Percentiles rank a stretch among this genome's conserved stretches.
phyloP scores from a whole-genome alignment of 2,329 filamentous ascomycete genomes.

The Nemania abortiva region DNA sequence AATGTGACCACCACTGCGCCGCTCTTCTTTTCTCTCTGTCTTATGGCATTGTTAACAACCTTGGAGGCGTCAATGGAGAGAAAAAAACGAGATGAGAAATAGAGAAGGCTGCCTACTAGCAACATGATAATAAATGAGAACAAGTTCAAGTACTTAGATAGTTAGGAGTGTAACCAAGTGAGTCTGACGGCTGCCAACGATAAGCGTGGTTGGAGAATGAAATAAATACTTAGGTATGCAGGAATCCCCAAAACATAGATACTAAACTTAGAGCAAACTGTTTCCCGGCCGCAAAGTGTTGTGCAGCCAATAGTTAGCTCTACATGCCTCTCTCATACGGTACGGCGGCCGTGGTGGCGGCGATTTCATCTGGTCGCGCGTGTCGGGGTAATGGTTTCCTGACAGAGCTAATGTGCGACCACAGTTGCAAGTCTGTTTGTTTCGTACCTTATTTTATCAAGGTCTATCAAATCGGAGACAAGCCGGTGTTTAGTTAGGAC shows the following conservation, averaged over 20 bases:
- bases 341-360: not conserved
- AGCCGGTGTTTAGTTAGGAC: not conserved
- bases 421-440: not conserved
- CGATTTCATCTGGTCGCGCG: not conserved
- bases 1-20: slow-evolving; percentile 34
- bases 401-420: not conserved
- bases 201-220: slow-evolving; percentile 8
- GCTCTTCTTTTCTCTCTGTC: not conserved
- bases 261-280: not conserved
- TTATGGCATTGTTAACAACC: not conserved
- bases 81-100: not conserved
- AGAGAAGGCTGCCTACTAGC: not conserved
- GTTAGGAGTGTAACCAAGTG: not conserved
- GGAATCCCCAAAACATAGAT: not conserved
- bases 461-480: not conserved
- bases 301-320: not conserved
- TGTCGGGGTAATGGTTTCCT: not conserved
- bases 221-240: not conserved
- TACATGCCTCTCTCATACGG: no score
- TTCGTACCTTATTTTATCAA: not conserved
- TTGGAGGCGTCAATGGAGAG: not conserved
- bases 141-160: not conserved
- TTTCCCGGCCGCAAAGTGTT: not conserved
- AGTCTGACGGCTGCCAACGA: not conserved
- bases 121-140: not conserved